These are phyloP conservation scores for Mycena belliarum DNA, from an alignment of 768 basidiomycete genomes.

Conservation along the genomic window DNA sequence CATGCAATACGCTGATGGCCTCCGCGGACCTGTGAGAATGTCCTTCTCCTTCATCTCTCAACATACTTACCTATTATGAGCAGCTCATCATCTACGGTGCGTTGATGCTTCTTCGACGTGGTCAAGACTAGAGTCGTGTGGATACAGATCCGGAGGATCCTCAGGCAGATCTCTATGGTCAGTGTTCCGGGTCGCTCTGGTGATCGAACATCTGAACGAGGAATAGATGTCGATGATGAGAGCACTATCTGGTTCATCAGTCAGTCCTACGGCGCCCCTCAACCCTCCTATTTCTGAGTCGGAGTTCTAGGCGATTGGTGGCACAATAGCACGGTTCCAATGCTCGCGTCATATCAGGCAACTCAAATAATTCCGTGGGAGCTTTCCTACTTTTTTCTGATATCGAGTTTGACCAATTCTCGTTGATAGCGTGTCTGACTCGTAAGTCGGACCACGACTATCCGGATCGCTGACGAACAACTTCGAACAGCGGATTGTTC, in stretches of 20 bases:
- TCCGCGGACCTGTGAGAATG: not conserved
- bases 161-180: not conserved
- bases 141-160: not conserved
- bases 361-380: not conserved
- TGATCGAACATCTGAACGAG: too few relatives aligned
- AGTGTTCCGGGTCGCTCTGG: too few relatives aligned
- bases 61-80: too few relatives aligned
- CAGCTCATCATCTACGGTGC: not conserved
- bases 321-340: constrained; percentile 4
- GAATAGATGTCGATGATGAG: constrained; percentile 24
- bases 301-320: constrained; percentile 34
- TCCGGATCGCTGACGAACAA: not conserved
- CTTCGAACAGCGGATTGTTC: constrained; percentile 34
- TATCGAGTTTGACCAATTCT: not conserved
- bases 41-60: too few relatives aligned
- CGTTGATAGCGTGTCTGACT: not conserved
- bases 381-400: not conserved
- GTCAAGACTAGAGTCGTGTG: not conserved
- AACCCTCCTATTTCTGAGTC: not conserved
- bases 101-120: not conserved
- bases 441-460: not conserved
- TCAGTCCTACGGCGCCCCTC: not conserved
- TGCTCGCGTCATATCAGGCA: not conserved
- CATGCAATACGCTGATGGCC: not conserved
- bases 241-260: constrained; percentile 28